These are phyloP conservation scores for Sugiyamaella pinicola DNA, from an alignment of 1,139 yeast species.

Conservation along the genomic window DNA sequence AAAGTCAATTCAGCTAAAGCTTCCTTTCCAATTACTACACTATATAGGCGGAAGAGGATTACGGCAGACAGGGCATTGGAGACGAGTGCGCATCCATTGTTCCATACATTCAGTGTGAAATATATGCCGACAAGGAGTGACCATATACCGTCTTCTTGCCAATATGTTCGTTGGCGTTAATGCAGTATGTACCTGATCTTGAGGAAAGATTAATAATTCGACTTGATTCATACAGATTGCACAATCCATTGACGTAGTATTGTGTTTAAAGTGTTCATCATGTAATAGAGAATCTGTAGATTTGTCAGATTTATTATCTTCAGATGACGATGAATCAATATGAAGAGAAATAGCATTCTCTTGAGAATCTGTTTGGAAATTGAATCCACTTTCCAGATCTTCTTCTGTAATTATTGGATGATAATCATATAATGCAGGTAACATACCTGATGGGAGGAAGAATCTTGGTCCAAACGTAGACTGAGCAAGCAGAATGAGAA, in stretches of 20 bases:
- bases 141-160: constrained; percentile 62
- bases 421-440: constrained; percentile 81
- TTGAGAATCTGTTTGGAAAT: constrained; percentile 34
- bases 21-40: not conserved
- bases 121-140: constrained; percentile 89
- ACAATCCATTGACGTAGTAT: constrained; percentile 55
- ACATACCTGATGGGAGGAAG: constrained; percentile 71
- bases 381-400: constrained; percentile 64
- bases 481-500: constrained; percentile 60
- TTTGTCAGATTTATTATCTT: constrained; percentile 10
- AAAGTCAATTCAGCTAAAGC: too few relatives aligned
- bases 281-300: constrained; percentile 15
- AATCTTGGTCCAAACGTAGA: constrained; percentile 74
- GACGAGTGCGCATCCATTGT: constrained; percentile 88
- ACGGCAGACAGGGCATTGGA: constrained; percentile 94
- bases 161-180: constrained; percentile 41
- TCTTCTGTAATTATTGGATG: constrained; percentile 63
- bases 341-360: constrained; percentile 29
- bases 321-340: not conserved
- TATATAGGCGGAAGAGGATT: constrained; percentile 72
- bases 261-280: constrained; percentile 5
- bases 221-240: constrained; percentile 87
- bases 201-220: constrained; percentile 57
- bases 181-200: constrained; percentile 38
- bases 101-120: constrained; percentile 87